Percentiles rank a stretch among this genome's conserved stretches.
Evolutionary conservation across 2,329 filamentous ascomycete genomes (phyloP).

Genomic region (Ophioceras dolichostomum): DNA sequence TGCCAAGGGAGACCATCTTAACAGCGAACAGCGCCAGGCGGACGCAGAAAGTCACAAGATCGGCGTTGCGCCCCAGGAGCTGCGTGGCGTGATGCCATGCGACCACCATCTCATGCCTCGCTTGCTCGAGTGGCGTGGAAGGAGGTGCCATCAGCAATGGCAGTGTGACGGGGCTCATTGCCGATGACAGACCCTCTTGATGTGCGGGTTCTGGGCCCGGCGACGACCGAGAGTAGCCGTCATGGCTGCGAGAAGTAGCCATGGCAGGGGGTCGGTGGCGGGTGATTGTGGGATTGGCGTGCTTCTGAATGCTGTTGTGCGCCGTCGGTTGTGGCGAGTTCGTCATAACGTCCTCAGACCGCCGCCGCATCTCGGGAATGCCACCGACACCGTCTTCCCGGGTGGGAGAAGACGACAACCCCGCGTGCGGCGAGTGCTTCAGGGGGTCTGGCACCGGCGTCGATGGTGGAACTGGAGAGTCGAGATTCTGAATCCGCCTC

Average conservation of each 20-base stretch:
- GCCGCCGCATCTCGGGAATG: no score
- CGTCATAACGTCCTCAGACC: neutral
- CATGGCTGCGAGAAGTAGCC: conserved; percentile 27
- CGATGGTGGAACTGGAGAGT: conserved; percentile 36
- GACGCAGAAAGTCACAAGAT: conserved; percentile 21
- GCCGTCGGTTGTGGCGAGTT: conserved; percentile 14
- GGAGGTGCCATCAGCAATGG: conserved; percentile 40
- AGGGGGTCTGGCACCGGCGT: conserved; percentile 27
- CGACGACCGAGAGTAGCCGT: conserved; percentile 18
- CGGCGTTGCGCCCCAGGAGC: conserved; percentile 17
- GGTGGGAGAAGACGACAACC: no score
- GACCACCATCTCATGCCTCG: conserved; percentile 21
- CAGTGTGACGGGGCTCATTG: conserved; percentile 5
- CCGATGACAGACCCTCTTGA: neutral
- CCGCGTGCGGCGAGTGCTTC: conserved; percentile 19
- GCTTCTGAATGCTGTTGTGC: conserved; percentile 19
- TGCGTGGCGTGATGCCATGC: conserved; percentile 20
- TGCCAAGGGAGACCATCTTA: conserved; percentile 54
- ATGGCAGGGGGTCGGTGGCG: conserved; percentile 20
- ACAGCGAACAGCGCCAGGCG: conserved; percentile 52
- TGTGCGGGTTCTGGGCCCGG: no score
- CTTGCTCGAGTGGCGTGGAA: conserved; percentile 18
- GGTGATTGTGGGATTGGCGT: conserved; percentile 15
- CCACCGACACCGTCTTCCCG: no score
- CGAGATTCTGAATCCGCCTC: conserved; percentile 40